Evolutionary conservation across 108 stramenopile genomes (phyloP), one percentile per base, ranked within the genome.

Genomic region (Fragilariopsis cylindrus): DNA sequence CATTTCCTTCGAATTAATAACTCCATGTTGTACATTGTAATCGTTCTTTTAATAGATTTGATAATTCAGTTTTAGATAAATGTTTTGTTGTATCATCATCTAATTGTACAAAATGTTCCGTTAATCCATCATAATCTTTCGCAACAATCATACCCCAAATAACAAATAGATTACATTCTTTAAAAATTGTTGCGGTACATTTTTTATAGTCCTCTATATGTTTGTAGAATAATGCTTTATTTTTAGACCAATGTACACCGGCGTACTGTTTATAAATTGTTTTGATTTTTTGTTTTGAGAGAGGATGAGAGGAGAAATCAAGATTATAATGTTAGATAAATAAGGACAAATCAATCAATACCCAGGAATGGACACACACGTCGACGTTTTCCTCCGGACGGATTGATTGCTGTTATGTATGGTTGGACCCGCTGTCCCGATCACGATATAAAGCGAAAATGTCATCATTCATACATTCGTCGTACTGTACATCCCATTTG

Each of bases 101-200:
- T 4, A 48, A 50, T 18, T 69, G 48, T 21, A 50, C 67, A 69
- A 69, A 69, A n/a, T 48, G 46, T 43, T 75, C 67, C 4, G 67
- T 67, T 4, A 75, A 49, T 57, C 56, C 69, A 4, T 68, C 40
- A 39, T 75, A 75, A 55, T 75, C 74, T 16, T 56, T 68, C 4
- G 74, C 74, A 4, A 75, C 48, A 40, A 69, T 69, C 68, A 68
- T 57, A 12, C 74, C 74, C 53, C 52, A 75, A 16, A 75, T 69
- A 15, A 69, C 74, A 48, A 75, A 75, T n/a, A 69, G 11, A 48
- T 75, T 68, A 41, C 56, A 50, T 3, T 57, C 68, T 40, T 69
- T 48, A 15, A 75, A 75, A 3, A 75, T 54, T 4, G 68, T 69
- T 3, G 67, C 74, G 15, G 46, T 68, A 47, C 41, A 44, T 48